A percentile compares a stretch with the other conserved stretches of the same genome.
phyloP scores from a whole-genome alignment of 23 red algal species.

The Chondrus crispus region DNA sequence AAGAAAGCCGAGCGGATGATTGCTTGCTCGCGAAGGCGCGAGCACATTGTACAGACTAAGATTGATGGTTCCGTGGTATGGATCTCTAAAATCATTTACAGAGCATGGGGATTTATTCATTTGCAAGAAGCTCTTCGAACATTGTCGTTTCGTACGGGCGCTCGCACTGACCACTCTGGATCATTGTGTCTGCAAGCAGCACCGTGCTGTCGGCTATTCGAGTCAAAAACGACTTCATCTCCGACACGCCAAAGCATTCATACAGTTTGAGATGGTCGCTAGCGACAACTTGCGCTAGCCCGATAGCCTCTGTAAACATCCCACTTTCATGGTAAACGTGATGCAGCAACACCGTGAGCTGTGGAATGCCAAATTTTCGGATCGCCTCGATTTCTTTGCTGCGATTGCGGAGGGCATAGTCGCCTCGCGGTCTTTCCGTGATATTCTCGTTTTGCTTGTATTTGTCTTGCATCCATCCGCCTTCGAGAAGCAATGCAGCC shows the following conservation, averaged over 20 bases:
- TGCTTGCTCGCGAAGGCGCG: no score
- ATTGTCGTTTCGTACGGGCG: conserved; percentile 31
- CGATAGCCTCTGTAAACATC: conserved; percentile 52
- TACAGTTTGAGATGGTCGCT: conserved; percentile 41
- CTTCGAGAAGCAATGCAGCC: conserved; percentile 16
- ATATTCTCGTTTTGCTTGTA: neutral
- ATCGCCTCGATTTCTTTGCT: conserved; percentile 26
- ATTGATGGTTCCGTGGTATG: no score
- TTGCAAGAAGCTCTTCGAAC: conserved; percentile 28
- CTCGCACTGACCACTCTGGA: neutral
- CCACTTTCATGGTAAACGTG: conserved; percentile 31
- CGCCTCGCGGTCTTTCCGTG: neutral
- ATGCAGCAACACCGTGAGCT: conserved; percentile 47
- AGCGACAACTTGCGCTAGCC: conserved; percentile 32
- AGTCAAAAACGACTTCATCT: conserved; percentile 31
- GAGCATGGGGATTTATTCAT: no score
- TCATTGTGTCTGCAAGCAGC: conserved; percentile 4
- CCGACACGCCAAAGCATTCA: conserved; percentile 24
- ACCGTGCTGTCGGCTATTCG: conserved; percentile 32
- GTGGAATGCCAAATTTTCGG: conserved; percentile 41
- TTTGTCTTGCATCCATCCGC: conserved; percentile 51
- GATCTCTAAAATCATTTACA: no score
- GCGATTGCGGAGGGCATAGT: neutral
- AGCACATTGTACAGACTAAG: neutral
- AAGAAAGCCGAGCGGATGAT: neutral